phyloP scores from a whole-genome alignment of 129 eudicot genomes.

The Arctium lappa region DNA sequence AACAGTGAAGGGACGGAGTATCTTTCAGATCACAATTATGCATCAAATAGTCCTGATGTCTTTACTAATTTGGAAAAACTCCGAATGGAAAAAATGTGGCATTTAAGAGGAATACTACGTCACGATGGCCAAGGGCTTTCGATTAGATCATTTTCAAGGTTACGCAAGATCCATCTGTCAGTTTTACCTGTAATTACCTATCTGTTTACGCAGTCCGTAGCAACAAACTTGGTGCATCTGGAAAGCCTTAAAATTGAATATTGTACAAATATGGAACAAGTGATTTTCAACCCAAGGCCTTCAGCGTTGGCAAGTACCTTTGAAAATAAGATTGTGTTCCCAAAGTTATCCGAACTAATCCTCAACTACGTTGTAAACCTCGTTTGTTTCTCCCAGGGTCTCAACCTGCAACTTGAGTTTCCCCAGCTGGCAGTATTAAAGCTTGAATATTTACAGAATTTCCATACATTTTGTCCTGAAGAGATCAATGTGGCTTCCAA shows the following conservation, averaged over 20 bases:
- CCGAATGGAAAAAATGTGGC: constrained; percentile 26
- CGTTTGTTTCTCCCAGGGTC: constrained; percentile 29
- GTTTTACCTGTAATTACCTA: constrained; percentile 31
- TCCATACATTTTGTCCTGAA: constrained; percentile 35
- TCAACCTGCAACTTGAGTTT: constrained; percentile 32
- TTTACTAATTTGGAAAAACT: constrained; percentile 31
- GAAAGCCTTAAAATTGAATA: constrained; percentile 35
- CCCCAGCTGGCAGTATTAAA: constrained; percentile 27
- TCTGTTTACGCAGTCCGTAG: constrained; percentile 27
- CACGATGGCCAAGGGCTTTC: constrained; percentile 27
- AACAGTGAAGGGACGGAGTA: constrained; percentile 22
- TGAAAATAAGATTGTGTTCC: constrained; percentile 23
- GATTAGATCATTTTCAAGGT: constrained; percentile 21
- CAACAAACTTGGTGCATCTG: constrained; percentile 25
- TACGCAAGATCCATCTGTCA: constrained; percentile 33
- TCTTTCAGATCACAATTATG: constrained; percentile 21
- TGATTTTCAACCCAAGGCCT: constrained; percentile 18
- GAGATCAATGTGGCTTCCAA: constrained; percentile 26
- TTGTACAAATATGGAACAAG: constrained; percentile 30
- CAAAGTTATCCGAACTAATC: constrained; percentile 22
- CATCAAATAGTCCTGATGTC: constrained; percentile 12
- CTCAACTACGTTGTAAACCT: constrained; percentile 21
- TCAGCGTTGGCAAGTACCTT: constrained; percentile 7
- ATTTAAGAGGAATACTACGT: constrained; percentile 29
- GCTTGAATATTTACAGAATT: constrained; percentile 30